Evolutionary conservation across 352 stramenopile species (phyloP).

Genomic region (Detonula confervacea): DNA sequence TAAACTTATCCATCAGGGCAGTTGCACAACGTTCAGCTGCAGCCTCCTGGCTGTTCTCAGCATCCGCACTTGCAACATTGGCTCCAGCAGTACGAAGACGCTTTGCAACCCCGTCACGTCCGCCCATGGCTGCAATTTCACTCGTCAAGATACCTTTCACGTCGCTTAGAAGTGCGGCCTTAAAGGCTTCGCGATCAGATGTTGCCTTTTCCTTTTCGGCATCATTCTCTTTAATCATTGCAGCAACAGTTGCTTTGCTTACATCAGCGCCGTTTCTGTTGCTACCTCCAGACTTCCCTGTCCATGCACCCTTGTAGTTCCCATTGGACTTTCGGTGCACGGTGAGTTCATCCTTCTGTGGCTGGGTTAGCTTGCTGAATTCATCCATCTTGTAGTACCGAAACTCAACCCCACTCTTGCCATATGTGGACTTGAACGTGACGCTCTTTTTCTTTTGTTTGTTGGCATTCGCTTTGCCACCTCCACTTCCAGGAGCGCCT

Average conservation of each 20-base stretch:
- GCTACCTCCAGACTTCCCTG: not conserved
- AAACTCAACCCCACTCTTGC: conserved; percentile 11
- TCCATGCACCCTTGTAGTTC: not conserved
- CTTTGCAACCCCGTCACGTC: not conserved
- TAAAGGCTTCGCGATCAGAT: not conserved
- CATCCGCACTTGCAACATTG: not conserved
- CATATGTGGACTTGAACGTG: not conserved
- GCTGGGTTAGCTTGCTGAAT: not conserved
- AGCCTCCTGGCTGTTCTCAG: not conserved
- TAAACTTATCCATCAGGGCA: not conserved
- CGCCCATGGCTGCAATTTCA: too few species aligned
- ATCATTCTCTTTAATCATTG: not conserved
- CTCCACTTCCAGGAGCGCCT: too few species aligned
- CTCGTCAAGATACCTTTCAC: not conserved
- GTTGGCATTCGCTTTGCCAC: not conserved
- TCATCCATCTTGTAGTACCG: conserved; percentile 6
- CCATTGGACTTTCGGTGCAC: not conserved
- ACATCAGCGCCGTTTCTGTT: not conserved
- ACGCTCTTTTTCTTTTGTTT: not conserved
- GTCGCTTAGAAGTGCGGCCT: not conserved
- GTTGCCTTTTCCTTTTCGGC: not conserved
- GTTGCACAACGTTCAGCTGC: not conserved
- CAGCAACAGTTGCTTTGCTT: not conserved
- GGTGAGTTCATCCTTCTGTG: conserved; percentile 15
- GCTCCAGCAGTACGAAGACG: not conserved